Base-by-base conservation (phyloP, 2,329 filamentous ascomycete genomes). In the Monilinia fructicola region DNA sequence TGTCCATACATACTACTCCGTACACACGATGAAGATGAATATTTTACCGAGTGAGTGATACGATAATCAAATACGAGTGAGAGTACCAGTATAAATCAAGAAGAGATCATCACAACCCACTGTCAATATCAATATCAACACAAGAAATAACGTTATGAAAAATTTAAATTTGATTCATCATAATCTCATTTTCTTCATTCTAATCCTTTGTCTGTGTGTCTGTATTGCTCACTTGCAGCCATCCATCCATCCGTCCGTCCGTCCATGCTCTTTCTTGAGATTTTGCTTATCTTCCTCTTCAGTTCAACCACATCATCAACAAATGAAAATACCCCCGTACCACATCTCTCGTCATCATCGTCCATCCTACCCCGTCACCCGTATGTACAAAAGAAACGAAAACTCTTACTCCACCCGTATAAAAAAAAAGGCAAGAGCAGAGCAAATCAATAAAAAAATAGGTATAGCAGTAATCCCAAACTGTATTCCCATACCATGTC, bases 401-500 rank as follows among this genome's bases (percentile, higher is more conserved):
- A 23, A 18, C 56, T 18, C 56, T 48, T 12, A n/a, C 26, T 26
- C 28, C 46, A 4, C 4, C 56, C 12, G 3, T n/a, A 46, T 23
- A n/a, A 18, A 59, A 35, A 35, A n/a, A n/a, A n/a, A 31, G 26
- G 26, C 28, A 59, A 48, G 56, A 59, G 56, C 3, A 48, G 56
- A 59, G 42, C 42, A 59, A 59, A 40, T 26, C 31, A 59, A 59
- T 48, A 40, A 35, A 28, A 48, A 59, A 59, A 59, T 48, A 59
- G 42, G 56, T 59, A 59, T 59, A 59, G 42, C 56, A 59, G 56
- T 28, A 59, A 59, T 59, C 56, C 56, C 56, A 59, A 59, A 59
- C 42, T 59, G 56, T 59, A 48, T 42, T 35, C 42, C 56, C 56
- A 35, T 48, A 48, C 56, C 56, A 59, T 59, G 26, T 59, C 56